These are phyloP conservation scores for Fusarium falciforme DNA, from an alignment of 2,329 filamentous ascomycete species.

Conservation along the genomic window DNA sequence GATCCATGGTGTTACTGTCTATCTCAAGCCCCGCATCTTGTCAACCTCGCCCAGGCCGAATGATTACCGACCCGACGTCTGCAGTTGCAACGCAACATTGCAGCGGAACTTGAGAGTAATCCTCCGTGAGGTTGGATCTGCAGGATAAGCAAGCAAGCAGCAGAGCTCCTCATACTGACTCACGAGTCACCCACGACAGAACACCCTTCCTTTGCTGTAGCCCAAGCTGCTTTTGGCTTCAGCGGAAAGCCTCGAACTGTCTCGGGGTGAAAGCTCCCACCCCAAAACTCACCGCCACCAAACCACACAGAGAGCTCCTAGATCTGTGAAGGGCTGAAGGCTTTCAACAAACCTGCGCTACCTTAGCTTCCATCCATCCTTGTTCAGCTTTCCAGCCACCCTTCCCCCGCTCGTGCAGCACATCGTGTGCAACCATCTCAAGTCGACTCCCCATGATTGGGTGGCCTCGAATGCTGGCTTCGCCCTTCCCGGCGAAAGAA, in stretches of 20 bases:
- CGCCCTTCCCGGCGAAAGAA: slow-evolving; percentile 20
- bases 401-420: slow-evolving; percentile 31
- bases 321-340: neutral
- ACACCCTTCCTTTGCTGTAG: no score
- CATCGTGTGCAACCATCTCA: slow-evolving; percentile 29
- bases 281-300: neutral
- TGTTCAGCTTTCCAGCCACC: slow-evolving; percentile 30
- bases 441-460: slow-evolving; percentile 27
- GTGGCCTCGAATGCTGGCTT: slow-evolving; percentile 6
- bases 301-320: neutral
- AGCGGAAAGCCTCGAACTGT: neutral
- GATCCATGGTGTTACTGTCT: neutral
- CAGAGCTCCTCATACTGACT: neutral
- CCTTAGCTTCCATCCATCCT: neutral
- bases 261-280: neutral
- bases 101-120: neutral
- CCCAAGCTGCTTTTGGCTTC: neutral
- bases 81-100: neutral
- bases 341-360: slow-evolving; percentile 9
- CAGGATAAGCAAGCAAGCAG: neutral
- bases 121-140: neutral
- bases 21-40: neutral
- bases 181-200: neutral
- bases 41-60: neutral
- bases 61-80: neutral